These are phyloP conservation scores for Ormosia emarginata DNA, from an alignment of 306 rosid species.

Conservation along the genomic window DNA sequence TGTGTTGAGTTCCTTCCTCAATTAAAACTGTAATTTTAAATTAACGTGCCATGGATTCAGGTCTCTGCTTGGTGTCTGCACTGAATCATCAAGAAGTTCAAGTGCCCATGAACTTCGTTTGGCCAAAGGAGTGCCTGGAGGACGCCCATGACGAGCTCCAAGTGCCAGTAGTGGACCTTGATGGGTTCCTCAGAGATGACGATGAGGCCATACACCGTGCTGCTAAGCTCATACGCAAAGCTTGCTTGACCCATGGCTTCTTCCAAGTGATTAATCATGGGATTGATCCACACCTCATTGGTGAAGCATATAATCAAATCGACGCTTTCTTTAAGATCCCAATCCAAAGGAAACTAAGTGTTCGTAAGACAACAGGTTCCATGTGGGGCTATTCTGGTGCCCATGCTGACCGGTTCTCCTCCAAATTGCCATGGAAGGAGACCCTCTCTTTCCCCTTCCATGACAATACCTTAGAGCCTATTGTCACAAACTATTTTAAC, in stretches of 20 bases:
- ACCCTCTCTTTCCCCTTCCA: constrained; percentile 57
- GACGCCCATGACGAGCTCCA: constrained; percentile 38
- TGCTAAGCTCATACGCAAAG: constrained; percentile 28
- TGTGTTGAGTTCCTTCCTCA: neutral
- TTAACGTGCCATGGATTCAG: neutral
- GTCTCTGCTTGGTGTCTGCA: neutral
- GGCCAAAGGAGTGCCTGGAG: constrained; percentile 51
- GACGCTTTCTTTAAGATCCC: constrained; percentile 52
- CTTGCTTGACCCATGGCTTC: constrained; percentile 61
- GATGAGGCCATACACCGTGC: constrained; percentile 26
- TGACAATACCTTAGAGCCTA: constrained; percentile 8
- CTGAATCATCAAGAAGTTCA: constrained; percentile 5
- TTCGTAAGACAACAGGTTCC: constrained; percentile 14
- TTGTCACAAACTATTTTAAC: constrained; percentile 33
- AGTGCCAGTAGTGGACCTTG: constrained; percentile 52
- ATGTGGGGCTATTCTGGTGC: constrained; percentile 67
- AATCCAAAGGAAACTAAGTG: constrained; percentile 21
- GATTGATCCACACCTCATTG: constrained; percentile 33
- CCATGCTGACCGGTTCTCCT: constrained; percentile 59
- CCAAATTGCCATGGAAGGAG: constrained; percentile 79
- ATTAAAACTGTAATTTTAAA: neutral
- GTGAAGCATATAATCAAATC: constrained; percentile 35
- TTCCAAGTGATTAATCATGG: constrained; percentile 74
- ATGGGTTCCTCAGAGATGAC: constrained; percentile 53
- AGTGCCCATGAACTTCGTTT: constrained; percentile 42